Evolutionary conservation across 164 flowering plant genomes (phyloP).

Genomic region (Santalum album): DNA sequence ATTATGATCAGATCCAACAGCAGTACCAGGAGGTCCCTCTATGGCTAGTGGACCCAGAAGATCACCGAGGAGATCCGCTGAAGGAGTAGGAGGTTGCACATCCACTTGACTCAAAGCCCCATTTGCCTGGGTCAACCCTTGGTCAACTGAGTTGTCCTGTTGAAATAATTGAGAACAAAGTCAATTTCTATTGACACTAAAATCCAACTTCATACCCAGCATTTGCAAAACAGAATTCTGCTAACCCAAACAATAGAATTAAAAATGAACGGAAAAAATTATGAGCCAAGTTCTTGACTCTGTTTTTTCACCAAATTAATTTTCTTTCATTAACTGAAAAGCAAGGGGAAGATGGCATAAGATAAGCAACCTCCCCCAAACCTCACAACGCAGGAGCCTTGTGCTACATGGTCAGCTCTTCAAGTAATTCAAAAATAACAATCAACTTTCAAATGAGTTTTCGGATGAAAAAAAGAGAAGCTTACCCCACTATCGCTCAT

Average conservation of each 20-base stretch:
- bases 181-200: background rate
- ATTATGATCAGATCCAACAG: conserved; percentile 34
- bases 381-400: too few species aligned
- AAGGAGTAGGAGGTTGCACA: conserved; percentile 45
- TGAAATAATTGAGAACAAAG: background rate
- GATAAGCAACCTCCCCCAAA: too few species aligned
- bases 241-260: too few species aligned
- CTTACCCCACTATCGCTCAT: conserved; percentile 45
- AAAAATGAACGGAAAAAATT: too few species aligned
- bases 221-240: too few species aligned
- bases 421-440: background rate
- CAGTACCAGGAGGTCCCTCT: conserved; percentile 71
- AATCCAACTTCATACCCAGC: too few species aligned
- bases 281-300: too few species aligned
- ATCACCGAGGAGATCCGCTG: conserved; percentile 90
- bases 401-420: too few species aligned
- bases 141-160: conserved; percentile 53
- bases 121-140: conserved; percentile 41
- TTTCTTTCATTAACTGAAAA: too few species aligned
- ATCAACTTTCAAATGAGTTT: background rate
- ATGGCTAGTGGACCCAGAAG: conserved; percentile 84
- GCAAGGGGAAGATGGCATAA: too few species aligned
- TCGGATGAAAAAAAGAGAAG: conserved; percentile 1
- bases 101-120: conserved; percentile 58
- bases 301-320: too few species aligned